These are phyloP conservation scores for Tetracladium marchalianum DNA, from an alignment of 495 filamentous ascomycete genomes.

Conservation along the genomic window DNA sequence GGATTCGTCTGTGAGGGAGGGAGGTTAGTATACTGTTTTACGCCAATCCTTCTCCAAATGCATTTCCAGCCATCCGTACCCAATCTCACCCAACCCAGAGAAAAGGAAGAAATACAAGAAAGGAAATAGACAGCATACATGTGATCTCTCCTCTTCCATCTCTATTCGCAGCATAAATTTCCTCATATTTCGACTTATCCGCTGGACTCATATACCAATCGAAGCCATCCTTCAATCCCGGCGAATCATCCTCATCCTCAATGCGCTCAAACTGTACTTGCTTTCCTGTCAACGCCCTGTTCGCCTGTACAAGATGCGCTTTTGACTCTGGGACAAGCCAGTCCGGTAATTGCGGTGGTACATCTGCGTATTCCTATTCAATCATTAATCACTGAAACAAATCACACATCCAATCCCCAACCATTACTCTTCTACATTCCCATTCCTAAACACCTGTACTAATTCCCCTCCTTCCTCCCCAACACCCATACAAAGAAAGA, in stretches of 20 bases:
- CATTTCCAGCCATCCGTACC: neutral
- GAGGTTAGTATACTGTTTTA: slow-evolving; percentile 1
- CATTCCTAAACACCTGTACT: too few relatives aligned
- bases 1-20: slow-evolving; percentile 48
- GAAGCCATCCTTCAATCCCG: slow-evolving; percentile 87
- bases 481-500: neutral
- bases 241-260: slow-evolving; percentile 63
- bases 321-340: slow-evolving; percentile 97
- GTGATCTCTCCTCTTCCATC: slow-evolving; percentile 76
- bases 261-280: slow-evolving; percentile 74
- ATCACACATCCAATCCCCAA: neutral
- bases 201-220: slow-evolving; percentile 97
- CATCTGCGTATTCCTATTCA: slow-evolving; percentile 71
- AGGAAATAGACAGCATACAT: slow-evolving; percentile 39
- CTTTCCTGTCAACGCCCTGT: slow-evolving; percentile 63
- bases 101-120: neutral
- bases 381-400: neutral
- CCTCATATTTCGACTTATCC: slow-evolving; percentile 88
- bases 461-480: neutral
- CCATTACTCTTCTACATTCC: neutral
- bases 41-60: neutral
- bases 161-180: slow-evolving; percentile 85
- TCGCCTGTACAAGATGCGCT: slow-evolving; percentile 88
- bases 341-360: slow-evolving; percentile 75
- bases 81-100: neutral